Conservation (phyloP, 2,329 filamentous ascomycete genomes). For the Stagonosporopsis chrysanthemi region DNA sequence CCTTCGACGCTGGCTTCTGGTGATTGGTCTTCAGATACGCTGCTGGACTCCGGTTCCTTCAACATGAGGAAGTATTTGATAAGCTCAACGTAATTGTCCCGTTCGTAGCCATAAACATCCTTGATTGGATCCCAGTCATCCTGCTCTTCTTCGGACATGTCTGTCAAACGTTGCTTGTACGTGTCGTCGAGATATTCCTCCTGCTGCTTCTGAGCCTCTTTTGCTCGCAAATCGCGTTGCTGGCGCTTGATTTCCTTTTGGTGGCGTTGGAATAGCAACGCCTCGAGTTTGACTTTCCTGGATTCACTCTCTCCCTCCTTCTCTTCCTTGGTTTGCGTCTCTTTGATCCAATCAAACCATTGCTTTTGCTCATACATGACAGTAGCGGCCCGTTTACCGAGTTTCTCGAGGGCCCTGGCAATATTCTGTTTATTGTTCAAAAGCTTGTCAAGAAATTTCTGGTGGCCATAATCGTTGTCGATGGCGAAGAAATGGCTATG, state of each 20-base stretch:
- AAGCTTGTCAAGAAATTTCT: conserved; percentile 51
- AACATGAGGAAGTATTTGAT: conserved; percentile 58
- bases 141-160: conserved; percentile 48
- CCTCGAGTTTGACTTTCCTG: conserved; percentile 59
- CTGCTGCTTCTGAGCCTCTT: conserved; percentile 54
- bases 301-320: conserved; percentile 56
- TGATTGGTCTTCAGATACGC: background rate
- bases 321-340: conserved; percentile 57
- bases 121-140: conserved; percentile 59
- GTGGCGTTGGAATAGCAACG: conserved; percentile 58
- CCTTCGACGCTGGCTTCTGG: background rate
- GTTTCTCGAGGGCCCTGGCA: conserved; percentile 52
- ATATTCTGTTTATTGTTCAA: conserved; percentile 49
- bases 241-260: conserved; percentile 55
- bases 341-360: conserved; percentile 59
- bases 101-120: conserved; percentile 56
- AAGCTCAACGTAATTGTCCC: conserved; percentile 54
- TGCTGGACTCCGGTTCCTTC: conserved; percentile 26
- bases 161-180: conserved; percentile 52
- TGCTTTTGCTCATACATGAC: conserved; percentile 57
- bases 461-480: conserved; percentile 55
- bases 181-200: conserved; percentile 55
- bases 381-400: conserved; percentile 54
- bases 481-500: conserved; percentile 54
- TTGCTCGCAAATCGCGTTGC: conserved; percentile 49